A percentile compares a stretch with the other conserved stretches of the same genome.
Conservation (phyloP, 306 rosid genomes). For the Gleditsia sinensis region DNA sequence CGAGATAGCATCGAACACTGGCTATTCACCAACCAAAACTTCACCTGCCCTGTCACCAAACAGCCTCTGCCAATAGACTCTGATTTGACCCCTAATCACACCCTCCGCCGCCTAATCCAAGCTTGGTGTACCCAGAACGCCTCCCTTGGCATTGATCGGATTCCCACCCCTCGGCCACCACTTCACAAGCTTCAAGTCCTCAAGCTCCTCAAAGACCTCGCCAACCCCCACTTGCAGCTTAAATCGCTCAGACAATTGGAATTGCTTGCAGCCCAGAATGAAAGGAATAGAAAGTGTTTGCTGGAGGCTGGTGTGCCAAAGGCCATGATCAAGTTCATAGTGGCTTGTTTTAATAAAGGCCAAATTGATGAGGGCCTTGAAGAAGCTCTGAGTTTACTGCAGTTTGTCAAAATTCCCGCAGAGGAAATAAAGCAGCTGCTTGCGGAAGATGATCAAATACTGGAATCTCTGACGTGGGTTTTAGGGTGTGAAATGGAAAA, state of each 20-base stretch:
- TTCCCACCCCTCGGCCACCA: constrained; percentile 56
- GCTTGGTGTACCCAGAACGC: constrained; percentile 56
- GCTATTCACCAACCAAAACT: constrained; percentile 42
- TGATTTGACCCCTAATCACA: constrained; percentile 59
- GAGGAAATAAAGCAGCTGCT: constrained; percentile 14
- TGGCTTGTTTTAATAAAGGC: constrained; percentile 25
- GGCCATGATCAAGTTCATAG: constrained; percentile 46
- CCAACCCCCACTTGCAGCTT: constrained; percentile 21
- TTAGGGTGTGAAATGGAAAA: constrained; percentile 18
- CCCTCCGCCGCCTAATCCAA: constrained; percentile 56
- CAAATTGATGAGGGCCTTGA: constrained; percentile 39
- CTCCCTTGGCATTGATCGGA: constrained; percentile 35
- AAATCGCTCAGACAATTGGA: constrained; percentile 31
- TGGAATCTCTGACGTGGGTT: constrained; percentile 43
- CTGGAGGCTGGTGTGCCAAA: constrained; percentile 48
- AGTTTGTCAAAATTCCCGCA: constrained; percentile 23
- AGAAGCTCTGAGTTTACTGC: constrained; percentile 44
- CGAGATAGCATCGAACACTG: constrained; percentile 59
- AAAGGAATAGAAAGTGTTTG: constrained; percentile 40
- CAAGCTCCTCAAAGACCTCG: constrained; percentile 36
- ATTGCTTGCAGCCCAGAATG: constrained; percentile 38
- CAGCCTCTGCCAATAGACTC: constrained; percentile 37
- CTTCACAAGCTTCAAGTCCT: constrained; percentile 35
- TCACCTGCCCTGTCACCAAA: constrained; percentile 55
- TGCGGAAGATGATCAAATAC: constrained; percentile 22